Base-by-base conservation (phyloP, 306 rosid genomes). In the Glycine tomentella region DNA sequence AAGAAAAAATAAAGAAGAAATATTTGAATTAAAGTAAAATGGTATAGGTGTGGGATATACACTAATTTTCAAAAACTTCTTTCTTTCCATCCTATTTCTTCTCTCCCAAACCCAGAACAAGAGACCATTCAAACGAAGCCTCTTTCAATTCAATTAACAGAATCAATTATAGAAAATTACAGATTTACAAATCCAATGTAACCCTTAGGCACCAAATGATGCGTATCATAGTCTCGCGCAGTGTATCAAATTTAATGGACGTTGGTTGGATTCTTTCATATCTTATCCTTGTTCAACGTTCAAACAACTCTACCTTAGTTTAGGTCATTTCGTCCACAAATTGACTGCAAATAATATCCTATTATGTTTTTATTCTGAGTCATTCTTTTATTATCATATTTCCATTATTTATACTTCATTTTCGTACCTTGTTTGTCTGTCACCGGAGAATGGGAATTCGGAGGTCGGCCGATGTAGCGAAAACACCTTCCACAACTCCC, bases 311-410 rank as follows among this genome's bases (percentile, higher is more conserved):
- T 8, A 45, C 15, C 7, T 9, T 17, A 5, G 36, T 45, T 38
- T 56, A 74, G 34, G 62, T n/a, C 49, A 68, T 45, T 69, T 14
- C 16, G 36, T 25, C 16, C 69, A 11, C 14, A 69, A 48, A 69
- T 20, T 25, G 13, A 25, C 34, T 70, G 64, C 45, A 52, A 59
- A 48, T 16, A 58, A 25, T 25, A 25, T 58, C n/a, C 31, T 25
- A 6, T 20, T 6, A 5, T 11, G 17, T 0, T 40, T n/a, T 13
- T 8, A 9, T 45, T 66, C 9, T 9, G 17, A 25, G 56, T 15
- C 65, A 63, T 65, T 45, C 4, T 7, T 58, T 42, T 42, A n/a
- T 42, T 16, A 16, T 44, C 31, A 25, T 25, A 33, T 11, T 31
- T 31, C 1, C 6, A 9, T 59, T 38, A 25, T 59, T 25, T 58